phyloP scores from a whole-genome alignment of 768 basidiomycete species.

The Candolleomyces efflorescens region DNA sequence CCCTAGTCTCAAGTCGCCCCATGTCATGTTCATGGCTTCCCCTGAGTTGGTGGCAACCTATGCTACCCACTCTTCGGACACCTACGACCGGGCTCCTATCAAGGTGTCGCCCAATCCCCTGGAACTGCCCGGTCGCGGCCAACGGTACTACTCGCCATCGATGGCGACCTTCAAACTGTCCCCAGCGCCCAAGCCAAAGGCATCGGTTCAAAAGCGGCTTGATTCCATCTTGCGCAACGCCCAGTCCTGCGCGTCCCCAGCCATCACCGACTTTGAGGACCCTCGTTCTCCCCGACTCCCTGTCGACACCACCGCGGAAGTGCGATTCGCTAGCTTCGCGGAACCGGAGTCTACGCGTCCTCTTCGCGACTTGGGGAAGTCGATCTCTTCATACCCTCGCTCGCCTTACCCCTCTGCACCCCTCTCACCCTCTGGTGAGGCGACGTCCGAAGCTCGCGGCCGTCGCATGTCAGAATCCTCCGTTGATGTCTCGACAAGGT shows the following conservation, averaged over 20 bases:
- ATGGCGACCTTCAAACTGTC: conserved; percentile 30
- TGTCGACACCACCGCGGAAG: conserved; percentile 13
- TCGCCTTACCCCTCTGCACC: conserved; percentile 40
- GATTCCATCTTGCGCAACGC: conserved; percentile 1
- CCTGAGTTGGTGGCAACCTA: conserved; percentile 53
- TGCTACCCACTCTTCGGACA: conserved; percentile 50
- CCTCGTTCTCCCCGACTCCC: conserved; percentile 35
- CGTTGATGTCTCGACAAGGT: not conserved
- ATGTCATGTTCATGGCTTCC: conserved; percentile 66
- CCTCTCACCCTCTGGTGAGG: conserved; percentile 16
- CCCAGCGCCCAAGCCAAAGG: conserved; percentile 25
- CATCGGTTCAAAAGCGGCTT: conserved; percentile 6
- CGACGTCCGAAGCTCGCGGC: not conserved
- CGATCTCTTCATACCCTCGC: conserved; percentile 32
- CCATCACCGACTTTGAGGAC: conserved; percentile 29
- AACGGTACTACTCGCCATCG: conserved; percentile 37
- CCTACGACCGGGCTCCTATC: conserved; percentile 65
- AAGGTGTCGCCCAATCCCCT: conserved; percentile 53
- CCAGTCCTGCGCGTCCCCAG: conserved; percentile 17
- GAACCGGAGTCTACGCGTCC: conserved; percentile 12
- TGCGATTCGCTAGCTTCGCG: conserved; percentile 23
- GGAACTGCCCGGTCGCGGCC: conserved; percentile 51
- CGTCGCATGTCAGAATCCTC: conserved; percentile 3
- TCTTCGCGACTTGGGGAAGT: conserved; percentile 21
- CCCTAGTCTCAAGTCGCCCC: conserved; percentile 35